Evolutionary conservation across 306 rosid species (phyloP), one percentile per base, ranked within the genome.

Genomic region (Gleditsia sinensis): DNA sequence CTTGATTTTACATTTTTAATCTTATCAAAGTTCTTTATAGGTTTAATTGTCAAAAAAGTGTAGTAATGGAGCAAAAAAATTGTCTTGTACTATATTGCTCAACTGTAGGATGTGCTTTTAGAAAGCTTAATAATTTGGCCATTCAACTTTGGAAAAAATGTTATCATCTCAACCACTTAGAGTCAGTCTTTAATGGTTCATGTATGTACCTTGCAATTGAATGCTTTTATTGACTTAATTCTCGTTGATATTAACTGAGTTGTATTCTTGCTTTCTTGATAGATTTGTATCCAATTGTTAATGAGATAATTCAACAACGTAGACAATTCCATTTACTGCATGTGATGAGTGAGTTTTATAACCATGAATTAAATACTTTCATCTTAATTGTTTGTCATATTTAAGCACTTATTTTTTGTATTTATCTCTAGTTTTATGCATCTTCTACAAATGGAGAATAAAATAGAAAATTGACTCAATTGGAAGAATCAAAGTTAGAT

Each of bases 351-450:
- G n/a, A n/a, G n/a, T n/a, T n/a, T n/a, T n/a, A n/a, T n/a, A n/a
- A n/a, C n/a, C n/a, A n/a, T n/a, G n/a, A n/a, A n/a, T n/a, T n/a
- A n/a, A n/a, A n/a, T n/a, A n/a, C n/a, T n/a, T n/a, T n/a, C n/a
- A n/a, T n/a, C n/a, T n/a, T n/a, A n/a, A n/a, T n/a, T n/a, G 97
- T 95, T 71, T 95, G 96, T 83, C 82, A 98, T 84, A 92, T 95
- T 53, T 97, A 95, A n/a, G n/a, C n/a, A n/a, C n/a, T n/a, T n/a
- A n/a, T n/a, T n/a, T n/a, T n/a, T n/a, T n/a, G n/a, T n/a, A n/a
- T n/a, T n/a, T n/a, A n/a, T n/a, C n/a, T n/a, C n/a, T n/a, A n/a
- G n/a, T n/a, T n/a, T n/a, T n/a, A n/a, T n/a, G n/a, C n/a, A n/a
- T n/a, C n/a, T n/a, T n/a, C n/a, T n/a, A n/a, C n/a, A n/a, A n/a